Evolutionary conservation across 768 basidiomycete genomes (phyloP), one percentile per base, ranked within the genome.

Genomic region (Auricularia sp.): DNA sequence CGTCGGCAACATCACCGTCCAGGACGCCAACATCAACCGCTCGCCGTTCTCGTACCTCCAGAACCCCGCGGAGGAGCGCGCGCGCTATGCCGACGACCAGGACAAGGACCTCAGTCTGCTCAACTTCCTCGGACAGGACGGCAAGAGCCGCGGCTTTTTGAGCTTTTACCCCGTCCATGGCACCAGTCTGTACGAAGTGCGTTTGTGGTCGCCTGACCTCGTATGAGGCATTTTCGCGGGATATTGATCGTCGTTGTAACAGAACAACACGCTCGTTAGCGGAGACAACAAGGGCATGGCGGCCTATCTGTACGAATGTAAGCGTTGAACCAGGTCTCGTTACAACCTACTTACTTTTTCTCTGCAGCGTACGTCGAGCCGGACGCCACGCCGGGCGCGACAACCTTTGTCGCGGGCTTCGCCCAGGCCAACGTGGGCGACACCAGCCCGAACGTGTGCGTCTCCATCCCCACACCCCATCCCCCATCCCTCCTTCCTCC

Each of bases 251-350:
- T n/a, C 39, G 53, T 4, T 21, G 34, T 67, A 90, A 29, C 2
- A 29, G 87, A 92, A 91, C 71, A 91, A 90, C 67, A 90, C 89
- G 0, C 76, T 91, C n/a, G 81, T 91, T 36, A 90, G 88, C 72
- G 74, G 81, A 3, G 90, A 91, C 73, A 91, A 91, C 77, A 91
- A 92, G 72, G 90, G 90, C 47, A 90, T 91, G 88, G 88, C 90
- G 3, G 88, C 88, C 7, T 87, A 83, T 72, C 71, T 91, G 18
- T 92, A 89, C 66, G 90, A 91, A 79, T 76, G 29, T 61, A 51
- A 59, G n/a, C 44, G 53, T 61, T 18, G 14, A 18, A 1, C 12
- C n/a, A 35, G 3, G 42, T 54, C 47, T 62, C 62, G 62, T 51
- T 5, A 18, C 53, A 23, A 34, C 54, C 51, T 43, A 61, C 61